Evolutionary conservation across 2,329 filamentous ascomycete genomes (phyloP).

Genomic region (Myriosclerotinia duriaeana): DNA sequence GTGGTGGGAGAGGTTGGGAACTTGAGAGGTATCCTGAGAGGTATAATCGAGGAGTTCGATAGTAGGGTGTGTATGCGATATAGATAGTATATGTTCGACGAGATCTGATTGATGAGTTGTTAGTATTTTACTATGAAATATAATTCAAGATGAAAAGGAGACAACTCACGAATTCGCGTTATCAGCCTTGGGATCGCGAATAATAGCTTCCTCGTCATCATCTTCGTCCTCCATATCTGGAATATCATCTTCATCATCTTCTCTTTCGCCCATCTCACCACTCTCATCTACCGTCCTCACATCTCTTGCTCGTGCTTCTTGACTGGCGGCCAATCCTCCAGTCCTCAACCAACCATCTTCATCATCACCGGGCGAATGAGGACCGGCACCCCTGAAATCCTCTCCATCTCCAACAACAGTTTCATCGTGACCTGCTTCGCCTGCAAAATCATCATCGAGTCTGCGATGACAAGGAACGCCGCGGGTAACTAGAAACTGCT

Average conservation of each 20-base stretch:
- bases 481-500: conserved; percentile 93
- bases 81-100: conserved; percentile 96
- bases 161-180: conserved; percentile 37
- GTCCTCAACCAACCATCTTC: conserved; percentile 93
- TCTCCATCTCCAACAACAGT: conserved; percentile 81
- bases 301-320: conserved; percentile 74
- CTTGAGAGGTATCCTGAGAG: conserved; percentile 82
- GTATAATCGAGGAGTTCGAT: conserved; percentile 92
- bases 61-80: conserved; percentile 97
- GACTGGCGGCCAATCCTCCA: conserved; percentile 72
- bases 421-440: conserved; percentile 82
- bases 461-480: conserved; percentile 92
- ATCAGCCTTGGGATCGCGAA: conserved; percentile 61
- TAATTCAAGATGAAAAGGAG: conserved; percentile 14
- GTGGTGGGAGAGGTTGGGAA: conserved; percentile 77
- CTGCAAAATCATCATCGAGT: conserved; percentile 89
- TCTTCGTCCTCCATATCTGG: conserved; percentile 98
- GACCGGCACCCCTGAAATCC: conserved; percentile 52
- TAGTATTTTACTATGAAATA: not conserved
- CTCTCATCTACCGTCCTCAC: conserved; percentile 87
- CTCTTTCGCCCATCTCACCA: conserved; percentile 77
- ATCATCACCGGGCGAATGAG: conserved; percentile 54
- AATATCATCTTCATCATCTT: conserved; percentile 76
- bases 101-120: conserved; percentile 52
- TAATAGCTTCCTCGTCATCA: conserved; percentile 92